phyloP scores from a whole-genome alignment of 441 rosid species.

The Populus tomentosa region DNA sequence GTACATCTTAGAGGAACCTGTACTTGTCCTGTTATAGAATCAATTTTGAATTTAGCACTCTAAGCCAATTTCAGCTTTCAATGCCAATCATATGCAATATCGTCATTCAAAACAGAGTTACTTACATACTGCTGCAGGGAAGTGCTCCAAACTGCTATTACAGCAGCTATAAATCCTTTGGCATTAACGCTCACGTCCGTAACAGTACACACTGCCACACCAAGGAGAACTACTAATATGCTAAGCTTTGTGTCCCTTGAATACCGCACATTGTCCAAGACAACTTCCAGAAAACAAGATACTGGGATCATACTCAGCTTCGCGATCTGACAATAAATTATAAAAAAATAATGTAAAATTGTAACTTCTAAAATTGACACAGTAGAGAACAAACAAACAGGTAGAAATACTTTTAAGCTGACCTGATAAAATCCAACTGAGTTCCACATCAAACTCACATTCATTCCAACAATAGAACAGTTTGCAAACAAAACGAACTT shows the following conservation, averaged over 20 bases:
- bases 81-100: background rate
- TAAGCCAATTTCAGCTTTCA: background rate
- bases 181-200: constrained; percentile 64
- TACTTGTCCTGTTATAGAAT: background rate
- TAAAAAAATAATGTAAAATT: background rate
- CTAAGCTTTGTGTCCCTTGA: constrained; percentile 99
- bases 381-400: background rate
- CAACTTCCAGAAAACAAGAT: constrained; percentile 87
- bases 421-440: constrained; percentile 99
- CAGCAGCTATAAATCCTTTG: constrained; percentile 58
- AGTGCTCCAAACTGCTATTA: constrained; percentile 93
- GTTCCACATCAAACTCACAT: constrained; percentile 97
- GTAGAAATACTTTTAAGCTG: constrained; percentile 9
- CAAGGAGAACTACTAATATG: constrained; percentile 80
- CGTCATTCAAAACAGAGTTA: constrained; percentile 10
- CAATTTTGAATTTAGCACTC: background rate
- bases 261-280: constrained; percentile 83
- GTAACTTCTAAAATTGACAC: constrained; percentile 11
- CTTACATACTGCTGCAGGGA: constrained; percentile 96
- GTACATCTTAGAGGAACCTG: background rate
- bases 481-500: constrained; percentile 87
- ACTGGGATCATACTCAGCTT: constrained; percentile 98
- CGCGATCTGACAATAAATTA: constrained; percentile 62
- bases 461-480: constrained; percentile 31
- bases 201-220: constrained; percentile 96